These are phyloP conservation scores for Suillus lakei DNA, from an alignment of 768 basidiomycete genomes.

Conservation along the genomic window DNA sequence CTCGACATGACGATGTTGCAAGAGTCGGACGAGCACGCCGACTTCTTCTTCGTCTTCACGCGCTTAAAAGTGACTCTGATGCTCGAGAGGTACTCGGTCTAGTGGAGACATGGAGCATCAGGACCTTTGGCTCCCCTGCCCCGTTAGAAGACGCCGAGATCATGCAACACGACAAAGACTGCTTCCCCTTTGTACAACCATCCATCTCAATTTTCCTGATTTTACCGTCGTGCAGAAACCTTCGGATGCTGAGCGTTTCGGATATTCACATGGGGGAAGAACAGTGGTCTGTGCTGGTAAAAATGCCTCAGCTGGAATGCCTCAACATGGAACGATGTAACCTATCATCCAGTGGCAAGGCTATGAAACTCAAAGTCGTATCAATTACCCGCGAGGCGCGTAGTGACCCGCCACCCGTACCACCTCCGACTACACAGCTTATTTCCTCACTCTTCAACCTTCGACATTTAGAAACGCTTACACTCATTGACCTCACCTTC, in stretches of 20 bases:
- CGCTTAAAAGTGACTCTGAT: background rate
- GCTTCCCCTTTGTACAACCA: background rate
- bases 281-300: background rate
- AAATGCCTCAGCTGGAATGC: background rate
- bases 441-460: background rate
- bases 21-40: background rate
- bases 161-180: background rate
- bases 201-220: background rate
- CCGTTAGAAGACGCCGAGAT: background rate
- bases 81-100: background rate
- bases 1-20: background rate
- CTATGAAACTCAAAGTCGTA: background rate
- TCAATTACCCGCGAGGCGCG: background rate
- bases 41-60: background rate
- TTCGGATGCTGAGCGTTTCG: background rate
- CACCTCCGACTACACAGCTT: background rate
- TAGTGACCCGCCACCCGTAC: background rate
- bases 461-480: background rate
- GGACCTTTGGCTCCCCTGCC: background rate
- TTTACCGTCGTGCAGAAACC: background rate
- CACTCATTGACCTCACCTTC: slow-evolving; percentile 3
- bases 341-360: background rate
- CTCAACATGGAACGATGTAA: background rate
- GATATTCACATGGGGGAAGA: background rate
- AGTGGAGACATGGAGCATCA: background rate